Percentiles rank a stretch among this genome's conserved stretches.
Conservation (phyloP, 805 yeast species). For the Pichia manshurica region DNA sequence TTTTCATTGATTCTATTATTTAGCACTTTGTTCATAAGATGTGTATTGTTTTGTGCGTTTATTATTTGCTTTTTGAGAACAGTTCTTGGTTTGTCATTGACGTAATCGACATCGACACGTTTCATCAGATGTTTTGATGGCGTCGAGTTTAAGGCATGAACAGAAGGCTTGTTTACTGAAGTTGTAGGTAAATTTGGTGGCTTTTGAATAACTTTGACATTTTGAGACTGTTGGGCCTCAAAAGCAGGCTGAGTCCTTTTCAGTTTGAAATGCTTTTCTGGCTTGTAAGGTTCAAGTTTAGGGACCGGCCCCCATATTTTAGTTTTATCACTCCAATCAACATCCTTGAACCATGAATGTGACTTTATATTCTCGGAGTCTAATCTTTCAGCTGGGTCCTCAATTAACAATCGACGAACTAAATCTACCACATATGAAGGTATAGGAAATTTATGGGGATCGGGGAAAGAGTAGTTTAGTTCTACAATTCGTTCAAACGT, state of each 20-base stretch:
- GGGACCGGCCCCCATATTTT: conserved; percentile 73
- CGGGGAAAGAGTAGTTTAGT: conserved; percentile 66
- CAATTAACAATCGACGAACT: conserved; percentile 56
- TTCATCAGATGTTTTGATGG: not conserved
- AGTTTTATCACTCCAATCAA: conserved; percentile 62
- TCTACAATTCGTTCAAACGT: conserved; percentile 86
- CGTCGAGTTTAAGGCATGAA: not conserved
- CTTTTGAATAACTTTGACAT: not conserved
- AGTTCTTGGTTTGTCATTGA: conserved; percentile 7
- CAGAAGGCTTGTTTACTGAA: not conserved
- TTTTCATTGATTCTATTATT: conserved; percentile 29
- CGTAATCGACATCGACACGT: conserved; percentile 4
- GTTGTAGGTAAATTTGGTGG: not conserved
- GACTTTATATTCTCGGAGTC: conserved; percentile 50
- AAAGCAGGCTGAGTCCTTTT: conserved; percentile 15
- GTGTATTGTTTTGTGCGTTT: conserved; percentile 29
- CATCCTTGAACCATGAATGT: conserved; percentile 65
- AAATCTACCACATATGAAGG: conserved; percentile 62
- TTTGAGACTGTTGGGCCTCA: conserved; percentile 25
- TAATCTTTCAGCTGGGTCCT: conserved; percentile 67
- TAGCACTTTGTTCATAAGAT: conserved; percentile 31
- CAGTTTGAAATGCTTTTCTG: conserved; percentile 23
- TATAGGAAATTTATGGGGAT: conserved; percentile 49
- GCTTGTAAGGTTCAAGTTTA: conserved; percentile 60
- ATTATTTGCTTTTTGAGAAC: conserved; percentile 27